Percentiles rank a stretch among this genome's conserved stretches.
These are phyloP conservation scores for Sporothrix inflata DNA, from an alignment of 2,329 filamentous ascomycete genomes.

Conservation along the genomic window DNA sequence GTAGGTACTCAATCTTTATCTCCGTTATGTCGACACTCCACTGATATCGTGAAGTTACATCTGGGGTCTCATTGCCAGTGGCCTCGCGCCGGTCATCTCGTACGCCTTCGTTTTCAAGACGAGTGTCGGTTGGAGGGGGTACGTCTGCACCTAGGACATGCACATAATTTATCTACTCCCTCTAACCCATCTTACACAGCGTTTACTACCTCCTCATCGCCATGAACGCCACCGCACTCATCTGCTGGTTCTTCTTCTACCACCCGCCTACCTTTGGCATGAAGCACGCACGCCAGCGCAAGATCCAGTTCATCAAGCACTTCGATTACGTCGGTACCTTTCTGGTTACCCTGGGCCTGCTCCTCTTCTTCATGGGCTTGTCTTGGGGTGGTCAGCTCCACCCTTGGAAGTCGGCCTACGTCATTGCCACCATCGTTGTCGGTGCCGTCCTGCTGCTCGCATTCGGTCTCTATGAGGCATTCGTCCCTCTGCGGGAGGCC, in stretches of 20 bases:
- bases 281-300: conserved; percentile 38
- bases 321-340: conserved; percentile 42
- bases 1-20: not conserved
- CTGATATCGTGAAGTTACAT: conserved; percentile 39
- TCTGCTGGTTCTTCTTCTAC: conserved; percentile 42
- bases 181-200: not conserved
- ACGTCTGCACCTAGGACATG: not conserved
- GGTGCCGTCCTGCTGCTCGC: not conserved
- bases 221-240: conserved; percentile 38
- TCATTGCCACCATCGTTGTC: conserved; percentile 38
- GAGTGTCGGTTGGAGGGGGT: conserved; percentile 38
- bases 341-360: conserved; percentile 39
- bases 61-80: conserved; percentile 39
- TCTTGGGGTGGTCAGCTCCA: conserved; percentile 41
- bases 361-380: conserved; percentile 41
- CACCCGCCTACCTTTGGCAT: conserved; percentile 41
- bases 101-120: conserved; percentile 38
- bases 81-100: conserved; percentile 38
- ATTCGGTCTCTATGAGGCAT: not conserved
- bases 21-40: no score
- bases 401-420: conserved; percentile 40
- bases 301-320: conserved; percentile 37
- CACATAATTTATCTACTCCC: not conserved
- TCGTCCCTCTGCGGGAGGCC: conserved; percentile 41
- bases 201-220: conserved; percentile 39